Conservation (phyloP, 495 filamentous ascomycete genomes). For the Daldinia caldariorum region DNA sequence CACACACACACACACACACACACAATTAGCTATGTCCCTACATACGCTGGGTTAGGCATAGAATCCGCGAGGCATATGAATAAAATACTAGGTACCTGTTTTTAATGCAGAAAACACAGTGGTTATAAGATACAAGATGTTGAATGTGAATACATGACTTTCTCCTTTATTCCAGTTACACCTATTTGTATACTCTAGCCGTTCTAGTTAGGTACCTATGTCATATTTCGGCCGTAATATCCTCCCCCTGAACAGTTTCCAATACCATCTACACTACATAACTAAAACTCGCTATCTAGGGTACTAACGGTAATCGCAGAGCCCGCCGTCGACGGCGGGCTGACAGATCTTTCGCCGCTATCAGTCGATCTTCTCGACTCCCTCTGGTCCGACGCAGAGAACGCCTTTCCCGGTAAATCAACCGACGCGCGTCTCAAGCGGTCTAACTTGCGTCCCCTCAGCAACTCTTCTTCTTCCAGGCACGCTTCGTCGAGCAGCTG, state of each 20-base stretch:
- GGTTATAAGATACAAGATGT: not conserved
- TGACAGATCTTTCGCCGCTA: not conserved
- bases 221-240: not conserved
- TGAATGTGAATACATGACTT: not conserved
- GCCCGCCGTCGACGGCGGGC: not conserved
- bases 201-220: too few species aligned
- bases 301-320: not conserved
- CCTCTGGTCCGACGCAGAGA: not conserved
- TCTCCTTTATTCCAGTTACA: not conserved
- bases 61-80: not conserved
- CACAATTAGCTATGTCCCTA: conserved; percentile 7
- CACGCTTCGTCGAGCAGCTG: conserved; percentile 1
- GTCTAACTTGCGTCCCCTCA: not conserved
- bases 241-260: not conserved
- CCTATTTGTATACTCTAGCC: not conserved
- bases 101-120: not conserved
- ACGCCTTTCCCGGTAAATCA: not conserved
- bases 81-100: conserved; percentile 3
- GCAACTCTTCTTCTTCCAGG: not conserved
- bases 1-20: conserved; percentile 16
- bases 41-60: conserved; percentile 11
- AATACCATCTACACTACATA: not conserved
- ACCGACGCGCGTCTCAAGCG: not conserved
- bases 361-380: not conserved
- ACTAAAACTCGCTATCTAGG: not conserved